Conservation (phyloP, 1,139 yeast genomes). For the Pichia sp. region DNA sequence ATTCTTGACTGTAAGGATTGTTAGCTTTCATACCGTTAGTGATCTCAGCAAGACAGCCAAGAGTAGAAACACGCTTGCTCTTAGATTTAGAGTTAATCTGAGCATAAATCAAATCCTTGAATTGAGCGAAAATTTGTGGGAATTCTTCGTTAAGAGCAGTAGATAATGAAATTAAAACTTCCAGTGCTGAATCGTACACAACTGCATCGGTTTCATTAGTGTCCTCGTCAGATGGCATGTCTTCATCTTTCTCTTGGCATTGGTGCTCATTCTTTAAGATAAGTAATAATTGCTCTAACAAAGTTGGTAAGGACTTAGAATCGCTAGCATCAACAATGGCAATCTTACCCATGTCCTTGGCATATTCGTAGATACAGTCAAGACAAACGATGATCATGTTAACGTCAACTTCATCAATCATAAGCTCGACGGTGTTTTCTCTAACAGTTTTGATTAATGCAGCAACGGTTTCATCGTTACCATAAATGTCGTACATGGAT, state of each 20-base stretch:
- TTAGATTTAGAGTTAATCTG: constrained; percentile 63
- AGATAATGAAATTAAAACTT: constrained; percentile 75
- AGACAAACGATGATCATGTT: constrained; percentile 76
- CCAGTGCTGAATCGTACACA: constrained; percentile 79
- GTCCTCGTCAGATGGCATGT: constrained; percentile 36
- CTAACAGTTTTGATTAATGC: constrained; percentile 64
- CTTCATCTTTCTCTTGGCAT: constrained; percentile 58
- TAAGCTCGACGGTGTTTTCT: constrained; percentile 54
- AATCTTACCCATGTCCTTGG: constrained; percentile 70
- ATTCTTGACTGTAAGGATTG: constrained; percentile 64
- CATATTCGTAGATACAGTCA: constrained; percentile 68
- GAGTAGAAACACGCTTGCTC: constrained; percentile 73
- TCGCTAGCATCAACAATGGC: constrained; percentile 58
- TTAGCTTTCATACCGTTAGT: constrained; percentile 66
- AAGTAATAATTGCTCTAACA: constrained; percentile 66
- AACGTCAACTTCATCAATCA: constrained; percentile 77
- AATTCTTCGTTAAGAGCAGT: constrained; percentile 73
- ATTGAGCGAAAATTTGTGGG: constrained; percentile 60
- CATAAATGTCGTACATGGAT: constrained; percentile 59
- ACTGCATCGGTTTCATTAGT: constrained; percentile 86
- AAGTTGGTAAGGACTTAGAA: constrained; percentile 55
- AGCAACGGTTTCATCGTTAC: constrained; percentile 49
- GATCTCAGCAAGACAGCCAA: constrained; percentile 90
- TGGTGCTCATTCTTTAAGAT: constrained; percentile 77
- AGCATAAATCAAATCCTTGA: constrained; percentile 61